phyloP scores from a whole-genome alignment of 768 basidiomycete species.

The Suillus spraguei region DNA sequence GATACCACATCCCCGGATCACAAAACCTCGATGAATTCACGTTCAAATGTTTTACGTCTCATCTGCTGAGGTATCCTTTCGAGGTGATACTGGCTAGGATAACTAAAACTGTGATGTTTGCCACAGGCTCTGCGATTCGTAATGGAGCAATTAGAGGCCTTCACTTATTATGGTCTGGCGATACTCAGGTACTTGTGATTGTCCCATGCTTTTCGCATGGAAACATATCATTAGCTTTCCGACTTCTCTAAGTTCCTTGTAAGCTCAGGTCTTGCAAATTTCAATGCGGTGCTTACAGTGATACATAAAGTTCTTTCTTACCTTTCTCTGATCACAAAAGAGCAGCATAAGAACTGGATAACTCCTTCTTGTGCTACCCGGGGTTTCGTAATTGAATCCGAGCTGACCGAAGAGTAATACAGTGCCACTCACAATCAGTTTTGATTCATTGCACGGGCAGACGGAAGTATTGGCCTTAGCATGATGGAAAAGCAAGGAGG shows the following conservation, averaged over 20 bases:
- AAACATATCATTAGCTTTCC: neutral
- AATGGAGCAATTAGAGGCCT: slow-evolving; percentile 22
- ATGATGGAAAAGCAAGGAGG: too few species aligned
- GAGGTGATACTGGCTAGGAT: slow-evolving; percentile 3
- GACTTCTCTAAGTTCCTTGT: slow-evolving; percentile 1
- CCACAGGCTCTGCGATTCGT: slow-evolving; percentile 16
- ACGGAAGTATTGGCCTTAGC: slow-evolving; percentile 9
- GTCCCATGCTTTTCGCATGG: slow-evolving; percentile 12
- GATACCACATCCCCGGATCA: neutral
- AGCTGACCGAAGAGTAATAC: slow-evolving; percentile 6
- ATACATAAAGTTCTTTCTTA: slow-evolving; percentile 19
- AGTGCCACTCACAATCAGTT: slow-evolving; percentile 23
- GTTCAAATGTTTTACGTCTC: too few species aligned
- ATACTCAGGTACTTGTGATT: slow-evolving; percentile 23
- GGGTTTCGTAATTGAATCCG: slow-evolving; percentile 21
- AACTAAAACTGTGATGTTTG: slow-evolving; percentile 11
- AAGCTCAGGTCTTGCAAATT: too few species aligned
- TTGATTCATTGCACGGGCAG: slow-evolving; percentile 19
- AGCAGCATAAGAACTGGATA: slow-evolving; percentile 9
- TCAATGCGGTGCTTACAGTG: neutral
- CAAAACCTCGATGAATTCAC: neutral
- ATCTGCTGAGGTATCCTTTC: neutral
- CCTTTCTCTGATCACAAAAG: slow-evolving; percentile 8
- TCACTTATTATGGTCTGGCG: slow-evolving; percentile 29
- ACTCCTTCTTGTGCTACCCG: slow-evolving; percentile 17